Evolutionary conservation across 2,329 filamentous ascomycete genomes (phyloP), one percentile per base, ranked within the genome.

Genomic region (Aureobasidium vineae): DNA sequence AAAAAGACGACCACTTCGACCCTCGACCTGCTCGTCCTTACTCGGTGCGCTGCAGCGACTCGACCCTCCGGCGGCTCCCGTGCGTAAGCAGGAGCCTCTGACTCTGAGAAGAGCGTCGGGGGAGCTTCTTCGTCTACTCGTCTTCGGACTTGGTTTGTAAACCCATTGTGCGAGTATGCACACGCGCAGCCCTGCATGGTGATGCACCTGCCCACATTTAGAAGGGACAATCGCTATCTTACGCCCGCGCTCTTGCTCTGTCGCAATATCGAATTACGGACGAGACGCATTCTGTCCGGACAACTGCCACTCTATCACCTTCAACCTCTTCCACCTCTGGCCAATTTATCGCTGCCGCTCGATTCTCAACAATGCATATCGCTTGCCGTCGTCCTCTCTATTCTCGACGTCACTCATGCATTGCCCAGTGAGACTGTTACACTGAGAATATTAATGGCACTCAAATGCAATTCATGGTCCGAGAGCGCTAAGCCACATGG

Each of bases 401-500:
- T 63, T 15, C 31, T 26, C 31, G 28, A 63, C 33, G 59, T 50
- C 59, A 40, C 31, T 52, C 45, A 49, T 50, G 45, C 26, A 61
- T 61, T 26, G 57, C 43, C 38, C 41, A 28, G 28, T 23, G 23
- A 49, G 26, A 43, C 59, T 50, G 45, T 63, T 38, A 49, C 59
- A 28, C 45, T 38, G 43, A 16, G 15, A 43, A 41, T 11, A 47
- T 60, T 21, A 36, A 47, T 41, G 56, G 21, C 56, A n/a, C 41
- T 26, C 11, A 11, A 21, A 33, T 36, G 31, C 56, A 31, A 36
- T 47, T 26, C 41, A 49, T 57, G 54, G 43, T 47, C 56, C 41
- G 56, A 36, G 43, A 63, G 45, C 45, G 59, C 59, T 63, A 63
- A 52, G 45, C 59, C 45, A n/a, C 59, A 50, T 63, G 33, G 36